Evolutionary conservation across 2,329 filamentous ascomycete species (phyloP).

Genomic region (Phialocephala sp.): DNA sequence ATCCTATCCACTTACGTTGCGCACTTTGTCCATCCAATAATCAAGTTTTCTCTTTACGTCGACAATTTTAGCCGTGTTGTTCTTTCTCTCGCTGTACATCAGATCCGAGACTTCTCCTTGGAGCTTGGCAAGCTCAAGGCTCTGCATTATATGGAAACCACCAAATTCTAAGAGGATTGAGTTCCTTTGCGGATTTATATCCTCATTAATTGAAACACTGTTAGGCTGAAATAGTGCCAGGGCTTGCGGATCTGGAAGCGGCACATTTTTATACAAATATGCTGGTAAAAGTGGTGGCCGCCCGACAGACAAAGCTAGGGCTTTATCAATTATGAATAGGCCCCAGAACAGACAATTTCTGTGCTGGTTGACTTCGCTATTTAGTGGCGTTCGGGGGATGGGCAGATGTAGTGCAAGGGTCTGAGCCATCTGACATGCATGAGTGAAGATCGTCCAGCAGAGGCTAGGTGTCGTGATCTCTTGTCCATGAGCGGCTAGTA

Average conservation of each 20-base stretch:
- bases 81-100: not conserved
- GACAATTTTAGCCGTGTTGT: not conserved
- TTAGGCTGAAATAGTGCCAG: conserved; percentile 17
- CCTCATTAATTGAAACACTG: too few relatives aligned
- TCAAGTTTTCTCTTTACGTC: conserved; percentile 14
- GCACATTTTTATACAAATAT: conserved; percentile 24
- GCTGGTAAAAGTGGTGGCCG: conserved; percentile 20
- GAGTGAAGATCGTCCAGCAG: conserved; percentile 27
- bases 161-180: conserved; percentile 15
- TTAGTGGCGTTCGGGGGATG: conserved; percentile 4
- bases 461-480: conserved; percentile 27
- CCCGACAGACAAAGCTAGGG: conserved; percentile 27
- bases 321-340: conserved; percentile 28
- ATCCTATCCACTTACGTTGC: not conserved
- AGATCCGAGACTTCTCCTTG: conserved; percentile 26
- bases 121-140: conserved; percentile 17
- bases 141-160: conserved; percentile 17
- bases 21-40: conserved; percentile 1
- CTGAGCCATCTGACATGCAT: conserved; percentile 30
- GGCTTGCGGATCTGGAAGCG: conserved; percentile 15
- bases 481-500: conserved; percentile 25
- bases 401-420: conserved; percentile 23
- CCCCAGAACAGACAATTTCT: conserved; percentile 28
- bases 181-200: not conserved
- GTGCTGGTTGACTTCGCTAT: conserved; percentile 15